Percentiles rank a stretch among this genome's conserved stretches.
These are phyloP conservation scores for Nicotiana tabacum DNA, from an alignment of 257 asterid genomes.

Conservation along the genomic window DNA sequence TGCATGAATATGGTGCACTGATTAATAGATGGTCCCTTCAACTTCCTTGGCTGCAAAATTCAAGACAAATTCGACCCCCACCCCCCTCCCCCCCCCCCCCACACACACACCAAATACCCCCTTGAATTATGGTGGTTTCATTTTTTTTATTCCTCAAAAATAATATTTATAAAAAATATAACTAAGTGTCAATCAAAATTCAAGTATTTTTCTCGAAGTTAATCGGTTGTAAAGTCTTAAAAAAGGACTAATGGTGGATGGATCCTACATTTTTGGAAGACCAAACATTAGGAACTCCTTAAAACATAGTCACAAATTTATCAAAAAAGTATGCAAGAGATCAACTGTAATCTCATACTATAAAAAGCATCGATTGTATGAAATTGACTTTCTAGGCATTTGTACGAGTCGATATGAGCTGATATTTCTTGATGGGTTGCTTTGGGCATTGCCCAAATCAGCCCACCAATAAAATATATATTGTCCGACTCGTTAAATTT, in stretches of 20 bases:
- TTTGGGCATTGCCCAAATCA: not conserved
- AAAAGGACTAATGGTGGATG: not conserved
- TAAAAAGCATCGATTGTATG: not conserved
- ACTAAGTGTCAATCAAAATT: not conserved
- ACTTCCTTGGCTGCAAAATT: too few species aligned
- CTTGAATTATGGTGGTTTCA: too few species aligned
- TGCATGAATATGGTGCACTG: not conserved
- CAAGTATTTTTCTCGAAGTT: not conserved
- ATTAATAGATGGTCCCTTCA: not conserved
- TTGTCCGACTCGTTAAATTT: not conserved
- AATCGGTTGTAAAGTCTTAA: not conserved
- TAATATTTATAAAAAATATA: not conserved
- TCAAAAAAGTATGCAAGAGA: not conserved
- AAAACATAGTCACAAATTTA: not conserved
- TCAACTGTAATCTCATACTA: not conserved
- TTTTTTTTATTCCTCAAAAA: too few species aligned
- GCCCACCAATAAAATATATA: not conserved
- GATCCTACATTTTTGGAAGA: not conserved
- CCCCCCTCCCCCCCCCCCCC: too few species aligned
- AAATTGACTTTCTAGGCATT: not conserved
- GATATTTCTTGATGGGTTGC: not conserved
- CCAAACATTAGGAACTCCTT: not conserved
- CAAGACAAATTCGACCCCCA: too few species aligned
- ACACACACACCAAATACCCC: too few species aligned
- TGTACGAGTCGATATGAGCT: not conserved